Conservation (phyloP, 140 eudicot genomes). For the Ambrosia hybrid region DNA sequence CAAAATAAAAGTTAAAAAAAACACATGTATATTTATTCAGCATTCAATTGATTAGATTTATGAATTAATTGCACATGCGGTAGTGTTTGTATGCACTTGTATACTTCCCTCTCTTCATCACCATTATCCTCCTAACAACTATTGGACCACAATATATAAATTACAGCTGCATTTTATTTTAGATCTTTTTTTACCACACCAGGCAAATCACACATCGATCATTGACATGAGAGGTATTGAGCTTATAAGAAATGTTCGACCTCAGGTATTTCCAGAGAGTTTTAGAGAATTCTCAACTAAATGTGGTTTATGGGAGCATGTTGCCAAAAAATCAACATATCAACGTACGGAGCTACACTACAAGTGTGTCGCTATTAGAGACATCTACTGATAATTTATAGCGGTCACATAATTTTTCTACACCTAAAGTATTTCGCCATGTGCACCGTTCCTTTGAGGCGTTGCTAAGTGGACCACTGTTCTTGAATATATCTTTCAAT, state of each 20-base stretch:
- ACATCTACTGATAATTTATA: too few species aligned
- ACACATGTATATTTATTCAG: neutral
- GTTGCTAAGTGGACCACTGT: neutral
- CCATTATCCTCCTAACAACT: neutral
- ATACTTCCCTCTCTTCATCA: neutral
- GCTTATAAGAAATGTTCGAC: too few species aligned
- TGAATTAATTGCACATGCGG: neutral
- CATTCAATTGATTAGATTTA: neutral
- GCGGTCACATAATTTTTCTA: neutral
- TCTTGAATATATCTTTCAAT: neutral
- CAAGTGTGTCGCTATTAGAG: neutral
- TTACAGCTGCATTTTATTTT: too few species aligned
- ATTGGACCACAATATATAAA: too few species aligned
- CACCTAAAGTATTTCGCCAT: neutral
- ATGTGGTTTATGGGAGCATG: neutral
- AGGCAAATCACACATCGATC: too few species aligned
- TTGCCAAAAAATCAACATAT: neutral
- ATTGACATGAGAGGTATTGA: too few species aligned
- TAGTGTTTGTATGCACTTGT: neutral
- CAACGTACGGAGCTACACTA: neutral
- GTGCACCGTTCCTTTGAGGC: neutral
- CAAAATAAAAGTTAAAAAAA: too few species aligned
- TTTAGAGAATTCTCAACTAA: neutral
- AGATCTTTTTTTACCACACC: too few species aligned
- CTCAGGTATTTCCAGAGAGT: neutral